Conservation (phyloP, 1,284 basidiomycete species). For the Termitomyces sp. region DNA sequence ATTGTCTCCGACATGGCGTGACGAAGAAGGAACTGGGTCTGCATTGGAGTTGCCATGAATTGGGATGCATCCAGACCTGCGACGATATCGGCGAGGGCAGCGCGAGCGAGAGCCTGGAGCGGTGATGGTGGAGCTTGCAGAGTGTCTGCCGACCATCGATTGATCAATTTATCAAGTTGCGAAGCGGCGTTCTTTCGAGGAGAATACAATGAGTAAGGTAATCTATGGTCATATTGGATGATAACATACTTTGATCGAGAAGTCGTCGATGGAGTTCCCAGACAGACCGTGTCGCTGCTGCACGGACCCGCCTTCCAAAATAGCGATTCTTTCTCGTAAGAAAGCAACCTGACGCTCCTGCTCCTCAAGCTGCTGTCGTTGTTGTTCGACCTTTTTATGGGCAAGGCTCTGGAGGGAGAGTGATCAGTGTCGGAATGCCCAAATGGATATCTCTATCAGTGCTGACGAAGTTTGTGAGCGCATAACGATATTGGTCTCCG, state of each 20-base stretch:
- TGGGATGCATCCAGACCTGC: conserved; percentile 37
- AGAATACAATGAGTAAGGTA: neutral
- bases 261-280: conserved; percentile 71
- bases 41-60: conserved; percentile 50
- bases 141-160: conserved; percentile 76
- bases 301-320: conserved; percentile 60
- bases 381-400: conserved; percentile 81
- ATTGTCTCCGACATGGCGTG: conserved; percentile 74
- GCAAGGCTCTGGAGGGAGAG: conserved; percentile 59
- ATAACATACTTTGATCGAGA: conserved; percentile 68
- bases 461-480: conserved; percentile 73
- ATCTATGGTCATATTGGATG: neutral
- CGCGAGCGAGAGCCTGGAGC: conserved; percentile 51
- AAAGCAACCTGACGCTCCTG: conserved; percentile 76
- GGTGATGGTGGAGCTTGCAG: conserved; percentile 52
- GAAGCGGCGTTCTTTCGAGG: conserved; percentile 62
- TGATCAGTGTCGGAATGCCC: neutral
- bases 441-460: neutral
- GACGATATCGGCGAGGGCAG: conserved; percentile 54
- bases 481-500: conserved; percentile 73
- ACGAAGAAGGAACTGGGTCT: conserved; percentile 69
- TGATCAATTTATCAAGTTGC: conserved; percentile 71
- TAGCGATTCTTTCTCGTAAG: conserved; percentile 61
- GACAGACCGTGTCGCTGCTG: conserved; percentile 36
- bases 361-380: conserved; percentile 70